A percentile compares a stretch with the other conserved stretches of the same genome.
phyloP scores from a whole-genome alignment of 1,284 basidiomycete species.

The Porphyrellus sp. region DNA sequence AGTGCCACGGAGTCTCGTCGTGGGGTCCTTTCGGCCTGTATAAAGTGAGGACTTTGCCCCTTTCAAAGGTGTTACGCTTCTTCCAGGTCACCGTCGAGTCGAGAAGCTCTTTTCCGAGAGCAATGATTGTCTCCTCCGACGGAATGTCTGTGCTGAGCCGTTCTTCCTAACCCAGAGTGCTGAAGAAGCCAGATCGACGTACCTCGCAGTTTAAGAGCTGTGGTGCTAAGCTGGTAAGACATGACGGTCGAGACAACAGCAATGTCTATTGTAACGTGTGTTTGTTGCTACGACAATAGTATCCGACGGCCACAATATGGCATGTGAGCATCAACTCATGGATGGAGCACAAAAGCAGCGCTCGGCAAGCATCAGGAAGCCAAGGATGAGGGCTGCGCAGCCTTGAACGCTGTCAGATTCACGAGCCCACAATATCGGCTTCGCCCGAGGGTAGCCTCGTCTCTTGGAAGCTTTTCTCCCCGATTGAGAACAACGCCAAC shows the following conservation, averaged over 20 bases:
- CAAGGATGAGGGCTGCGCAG: slow-evolving; percentile 5
- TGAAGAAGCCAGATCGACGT: slow-evolving; percentile 7
- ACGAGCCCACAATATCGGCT: slow-evolving; percentile 76
- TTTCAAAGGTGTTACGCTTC: slow-evolving; percentile 57
- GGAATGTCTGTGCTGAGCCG: slow-evolving; percentile 49
- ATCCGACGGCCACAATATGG: background rate
- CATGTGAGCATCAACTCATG: background rate
- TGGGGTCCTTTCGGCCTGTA: slow-evolving; percentile 47
- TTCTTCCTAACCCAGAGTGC: background rate
- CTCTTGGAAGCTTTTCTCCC: slow-evolving; percentile 81
- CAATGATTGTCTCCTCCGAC: slow-evolving; percentile 53
- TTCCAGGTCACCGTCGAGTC: slow-evolving; percentile 59
- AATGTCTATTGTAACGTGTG: slow-evolving; percentile 20
- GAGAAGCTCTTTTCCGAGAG: slow-evolving; percentile 53
- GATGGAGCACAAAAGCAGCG: background rate
- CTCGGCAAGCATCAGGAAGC: slow-evolving; percentile 2
- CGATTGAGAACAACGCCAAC: slow-evolving; percentile 79
- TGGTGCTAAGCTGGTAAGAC: slow-evolving; percentile 42
- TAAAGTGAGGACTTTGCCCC: slow-evolving; percentile 53
- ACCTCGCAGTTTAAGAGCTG: slow-evolving; percentile 45
- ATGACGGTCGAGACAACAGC: slow-evolving; percentile 23
- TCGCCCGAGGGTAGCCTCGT: slow-evolving; percentile 67
- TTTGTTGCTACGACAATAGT: slow-evolving; percentile 21
- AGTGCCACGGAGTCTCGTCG: slow-evolving; percentile 63
- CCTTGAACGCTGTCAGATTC: slow-evolving; percentile 41